Percentiles rank a stretch among this genome's conserved stretches.
Evolutionary conservation across 257 asterid genomes (phyloP).

Genomic region (Fraxinus pennsylvanica): DNA sequence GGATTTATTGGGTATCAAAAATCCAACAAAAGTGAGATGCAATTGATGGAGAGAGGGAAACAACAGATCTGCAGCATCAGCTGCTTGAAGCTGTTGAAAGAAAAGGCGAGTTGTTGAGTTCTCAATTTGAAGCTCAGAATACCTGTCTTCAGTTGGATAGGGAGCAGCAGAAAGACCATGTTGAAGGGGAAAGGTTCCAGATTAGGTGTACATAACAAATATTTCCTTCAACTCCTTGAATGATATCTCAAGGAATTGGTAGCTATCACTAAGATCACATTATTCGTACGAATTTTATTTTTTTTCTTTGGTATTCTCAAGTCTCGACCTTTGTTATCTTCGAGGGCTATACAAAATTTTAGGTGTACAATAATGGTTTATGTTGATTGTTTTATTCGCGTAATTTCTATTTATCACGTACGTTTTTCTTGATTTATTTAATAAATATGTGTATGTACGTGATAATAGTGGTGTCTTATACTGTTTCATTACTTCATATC

Average conservation of each 20-base stretch:
- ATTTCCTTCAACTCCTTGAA: conserved; percentile 19
- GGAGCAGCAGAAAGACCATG: conserved; percentile 69
- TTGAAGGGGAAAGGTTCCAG: conserved; percentile 40
- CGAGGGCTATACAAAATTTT: not conserved
- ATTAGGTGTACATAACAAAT: conserved; percentile 34
- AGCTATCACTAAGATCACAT: conserved; percentile 18
- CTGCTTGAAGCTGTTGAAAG: conserved; percentile 66
- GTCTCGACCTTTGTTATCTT: not conserved
- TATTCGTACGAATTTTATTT: too few relatives aligned
- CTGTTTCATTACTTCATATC: too few relatives aligned
- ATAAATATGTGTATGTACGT: too few relatives aligned
- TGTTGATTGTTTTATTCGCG: too few relatives aligned
- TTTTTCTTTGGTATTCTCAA: not conserved
- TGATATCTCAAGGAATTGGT: conserved; percentile 14
- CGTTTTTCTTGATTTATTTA: too few relatives aligned
- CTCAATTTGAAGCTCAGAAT: conserved; percentile 72
- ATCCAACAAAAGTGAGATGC: conserved; percentile 24
- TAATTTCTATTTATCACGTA: too few relatives aligned
- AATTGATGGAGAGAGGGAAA: conserved; percentile 44
- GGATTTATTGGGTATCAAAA: too few relatives aligned
- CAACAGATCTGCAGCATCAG: conserved; percentile 40
- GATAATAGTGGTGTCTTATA: too few relatives aligned
- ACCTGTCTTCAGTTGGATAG: conserved; percentile 54
- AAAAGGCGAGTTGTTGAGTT: conserved; percentile 60
- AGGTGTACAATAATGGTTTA: not conserved